These are phyloP conservation scores for Metschnikowia chrysomelidarum DNA, from an alignment of 805 yeast genomes.

Conservation along the genomic window DNA sequence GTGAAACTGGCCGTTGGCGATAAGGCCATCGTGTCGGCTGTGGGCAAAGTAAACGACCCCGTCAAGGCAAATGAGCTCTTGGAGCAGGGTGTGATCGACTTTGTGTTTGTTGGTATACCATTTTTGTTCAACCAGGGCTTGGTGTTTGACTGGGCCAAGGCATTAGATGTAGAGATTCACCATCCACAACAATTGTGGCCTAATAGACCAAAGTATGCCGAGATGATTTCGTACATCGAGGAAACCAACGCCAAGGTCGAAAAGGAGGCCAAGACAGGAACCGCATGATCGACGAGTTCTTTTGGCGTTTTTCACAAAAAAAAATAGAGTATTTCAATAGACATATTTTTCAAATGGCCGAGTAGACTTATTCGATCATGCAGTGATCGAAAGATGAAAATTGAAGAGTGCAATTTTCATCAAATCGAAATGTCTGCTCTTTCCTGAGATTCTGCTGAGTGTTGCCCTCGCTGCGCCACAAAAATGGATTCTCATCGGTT, in stretches of 20 bases:
- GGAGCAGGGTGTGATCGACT: slow-evolving; percentile 45
- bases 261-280: no score
- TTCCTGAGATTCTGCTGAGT: no score
- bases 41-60: slow-evolving; percentile 43
- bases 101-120: slow-evolving; percentile 45
- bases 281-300: no score
- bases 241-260: slow-evolving; percentile 3
- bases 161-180: slow-evolving; percentile 41
- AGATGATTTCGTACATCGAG: slow-evolving; percentile 2
- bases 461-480: no score
- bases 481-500: no score
- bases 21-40: slow-evolving; percentile 42
- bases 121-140: slow-evolving; percentile 52
- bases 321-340: no score
- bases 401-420: no score
- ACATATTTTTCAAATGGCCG: no score
- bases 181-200: slow-evolving; percentile 2
- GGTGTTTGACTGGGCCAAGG: slow-evolving; percentile 50
- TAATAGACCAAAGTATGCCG: slow-evolving; percentile 3
- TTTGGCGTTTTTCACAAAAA: no score
- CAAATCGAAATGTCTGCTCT: no score
- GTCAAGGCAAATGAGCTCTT: slow-evolving; percentile 24
- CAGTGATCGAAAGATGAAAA: no score
- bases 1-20: slow-evolving; percentile 47
- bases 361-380: no score